Evolutionary conservation across 306 rosid genomes (phyloP), one percentile per base, ranked within the genome.

Genomic region (Lupinus albus): DNA sequence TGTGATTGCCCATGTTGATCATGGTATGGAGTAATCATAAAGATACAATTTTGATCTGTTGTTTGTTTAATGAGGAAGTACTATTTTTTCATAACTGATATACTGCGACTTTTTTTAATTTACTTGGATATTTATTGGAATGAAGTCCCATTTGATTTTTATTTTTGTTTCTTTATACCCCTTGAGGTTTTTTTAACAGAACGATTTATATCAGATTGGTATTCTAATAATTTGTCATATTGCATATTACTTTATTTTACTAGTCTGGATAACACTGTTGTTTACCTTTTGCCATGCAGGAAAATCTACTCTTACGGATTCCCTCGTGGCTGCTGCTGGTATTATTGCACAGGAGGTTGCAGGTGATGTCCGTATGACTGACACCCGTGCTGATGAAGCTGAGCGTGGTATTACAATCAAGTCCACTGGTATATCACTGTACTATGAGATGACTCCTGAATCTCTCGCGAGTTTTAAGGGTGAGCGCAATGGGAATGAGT

Each of bases 311-410:
- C 96, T 92, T 60, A 92, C 98, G 0, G 97, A 92, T 59, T 92
- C 96, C 14, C 90, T 92, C 3, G 97, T 92, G 13, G 96, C 97
- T 79, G 97, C 97, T 54, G 97, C 96, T 3, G 98, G 98, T 13
- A 92, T 92, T 76, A 89, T 92, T 45, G 96, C 96, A 0, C 96
- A 89, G 61, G 95, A 92, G 61, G 88, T 77, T 48, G 98, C 98
- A 3, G 96, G 98, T 64, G 96, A 92, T 84, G 98, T 92, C 4
- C 83, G 98, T 9, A 92, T 92, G 96, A 92, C 91, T 0, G 98
- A 92, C 69, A 92, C 96, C 41, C 95, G 98, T 12, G 79, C 78
- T 0, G 98, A 92, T 72, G 98, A 92, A 86, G 98, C 98, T 20
- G 96, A 89, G 72, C 92, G 98, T 72, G 98, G 98, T 66, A 89